A percentile compares a stretch with the other conserved stretches of the same genome.
Conservation (phyloP, 78 protist species). For the Parvularia atlantis region DNA sequence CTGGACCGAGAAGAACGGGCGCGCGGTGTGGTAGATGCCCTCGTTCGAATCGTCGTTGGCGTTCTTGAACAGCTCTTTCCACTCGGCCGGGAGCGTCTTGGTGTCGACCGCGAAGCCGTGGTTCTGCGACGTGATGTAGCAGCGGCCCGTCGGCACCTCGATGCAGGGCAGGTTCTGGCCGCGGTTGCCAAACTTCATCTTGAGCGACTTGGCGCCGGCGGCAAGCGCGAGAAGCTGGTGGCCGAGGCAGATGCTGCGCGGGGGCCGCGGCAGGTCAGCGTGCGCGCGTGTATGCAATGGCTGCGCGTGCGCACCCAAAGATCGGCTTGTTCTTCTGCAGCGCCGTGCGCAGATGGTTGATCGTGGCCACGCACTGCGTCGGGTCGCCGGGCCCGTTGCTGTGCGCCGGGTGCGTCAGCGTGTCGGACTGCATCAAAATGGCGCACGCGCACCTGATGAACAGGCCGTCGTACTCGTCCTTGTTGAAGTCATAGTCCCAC, state of each 20-base stretch:
- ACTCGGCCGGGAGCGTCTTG: slow-evolving; percentile 67
- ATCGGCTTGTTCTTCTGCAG: background rate
- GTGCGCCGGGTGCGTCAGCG: background rate
- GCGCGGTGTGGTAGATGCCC: slow-evolving; percentile 72
- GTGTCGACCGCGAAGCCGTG: slow-evolving; percentile 86
- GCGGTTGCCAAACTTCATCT: slow-evolving; percentile 90
- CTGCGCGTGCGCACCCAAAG: background rate
- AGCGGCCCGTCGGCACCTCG: slow-evolving; percentile 28
- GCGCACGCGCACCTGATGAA: slow-evolving; percentile 40
- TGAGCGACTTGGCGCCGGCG: slow-evolving; percentile 79
- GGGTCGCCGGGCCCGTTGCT: slow-evolving; percentile 95
- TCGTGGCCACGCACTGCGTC: too few species aligned
- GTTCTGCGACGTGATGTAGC: slow-evolving; percentile 31
- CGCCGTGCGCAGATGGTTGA: too few species aligned
- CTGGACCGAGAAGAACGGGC: slow-evolving; percentile 86
- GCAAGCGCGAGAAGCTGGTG: slow-evolving; percentile 85
- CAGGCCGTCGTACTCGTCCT: slow-evolving; percentile 67
- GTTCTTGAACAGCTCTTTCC: slow-evolving; percentile 80
- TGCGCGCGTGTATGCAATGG: background rate
- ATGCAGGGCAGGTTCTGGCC: slow-evolving; percentile 91
- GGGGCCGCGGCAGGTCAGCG: slow-evolving; percentile 25
- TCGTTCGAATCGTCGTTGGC: slow-evolving; percentile 95
- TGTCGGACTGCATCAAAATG: too few species aligned
- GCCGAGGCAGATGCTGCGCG: slow-evolving; percentile 91
- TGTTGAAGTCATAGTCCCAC: slow-evolving; percentile 75